phyloP scores from a whole-genome alignment of 2,329 filamentous ascomycete genomes.

The Ophiostoma australiae region DNA sequence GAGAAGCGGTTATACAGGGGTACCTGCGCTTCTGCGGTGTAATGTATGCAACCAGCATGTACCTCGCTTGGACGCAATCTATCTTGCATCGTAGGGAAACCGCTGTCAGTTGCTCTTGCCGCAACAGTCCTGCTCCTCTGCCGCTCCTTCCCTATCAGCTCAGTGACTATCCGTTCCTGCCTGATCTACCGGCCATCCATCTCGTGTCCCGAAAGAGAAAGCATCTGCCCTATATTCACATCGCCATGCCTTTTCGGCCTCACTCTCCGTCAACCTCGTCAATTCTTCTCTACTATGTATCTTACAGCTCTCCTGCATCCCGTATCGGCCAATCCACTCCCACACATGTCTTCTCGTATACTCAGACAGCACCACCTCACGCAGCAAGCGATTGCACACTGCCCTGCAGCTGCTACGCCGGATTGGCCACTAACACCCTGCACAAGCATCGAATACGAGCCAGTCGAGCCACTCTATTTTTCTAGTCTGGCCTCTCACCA shows the following conservation, averaged over 20 bases:
- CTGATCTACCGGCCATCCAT: background rate
- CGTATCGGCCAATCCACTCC: background rate
- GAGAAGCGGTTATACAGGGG: background rate
- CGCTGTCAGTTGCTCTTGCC: background rate
- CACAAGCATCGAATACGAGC: conserved; percentile 23
- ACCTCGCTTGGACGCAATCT: background rate
- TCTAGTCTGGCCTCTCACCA: too few species aligned
- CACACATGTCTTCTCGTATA: background rate
- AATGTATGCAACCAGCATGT: background rate
- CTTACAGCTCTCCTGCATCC: background rate
- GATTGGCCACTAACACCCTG: conserved; percentile 22
- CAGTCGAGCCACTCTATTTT: conserved; percentile 1
- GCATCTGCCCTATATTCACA: conserved; percentile 7
- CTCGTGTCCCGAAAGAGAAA: background rate
- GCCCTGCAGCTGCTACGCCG: conserved; percentile 15
- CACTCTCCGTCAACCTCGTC: conserved; percentile 9
- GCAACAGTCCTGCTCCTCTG: background rate
- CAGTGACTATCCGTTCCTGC: background rate
- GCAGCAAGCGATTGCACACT: conserved; percentile 13
- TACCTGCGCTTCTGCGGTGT: background rate
- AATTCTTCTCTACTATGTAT: background rate
- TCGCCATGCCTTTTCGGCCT: conserved; percentile 9
- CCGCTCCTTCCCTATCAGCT: background rate
- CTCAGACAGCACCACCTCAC: conserved; percentile 14
- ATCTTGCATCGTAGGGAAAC: background rate